phyloP scores from a whole-genome alignment of 768 basidiomycete species.

The Podaxis rugospora region DNA sequence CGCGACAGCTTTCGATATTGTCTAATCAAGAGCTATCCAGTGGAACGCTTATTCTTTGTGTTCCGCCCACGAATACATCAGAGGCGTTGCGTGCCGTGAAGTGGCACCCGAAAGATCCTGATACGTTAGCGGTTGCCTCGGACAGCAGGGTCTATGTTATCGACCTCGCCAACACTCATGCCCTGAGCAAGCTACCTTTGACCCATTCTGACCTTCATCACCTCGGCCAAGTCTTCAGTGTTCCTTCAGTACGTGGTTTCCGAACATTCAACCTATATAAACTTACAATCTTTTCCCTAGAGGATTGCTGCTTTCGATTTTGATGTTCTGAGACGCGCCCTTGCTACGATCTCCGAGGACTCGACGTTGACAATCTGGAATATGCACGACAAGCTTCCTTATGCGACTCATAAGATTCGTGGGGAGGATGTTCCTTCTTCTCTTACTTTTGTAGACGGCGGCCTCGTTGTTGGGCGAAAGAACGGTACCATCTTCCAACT shows the following conservation, averaged over 20 bases:
- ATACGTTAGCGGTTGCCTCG: constrained; percentile 80
- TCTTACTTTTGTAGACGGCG: constrained; percentile 79
- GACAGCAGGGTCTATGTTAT: constrained; percentile 72
- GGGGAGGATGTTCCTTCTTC: constrained; percentile 83
- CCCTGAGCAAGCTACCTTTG: constrained; percentile 60
- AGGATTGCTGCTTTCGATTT: constrained; percentile 83
- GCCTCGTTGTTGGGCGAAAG: constrained; percentile 79
- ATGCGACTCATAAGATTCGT: constrained; percentile 70
- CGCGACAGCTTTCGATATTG: constrained; percentile 3
- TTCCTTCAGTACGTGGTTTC: constrained; percentile 58
- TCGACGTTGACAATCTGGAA: constrained; percentile 82
- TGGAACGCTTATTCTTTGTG: constrained; percentile 64
- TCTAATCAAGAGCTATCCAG: constrained; percentile 28
- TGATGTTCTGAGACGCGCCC: constrained; percentile 68
- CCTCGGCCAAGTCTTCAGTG: constrained; percentile 62
- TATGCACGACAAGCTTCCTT: constrained; percentile 69
- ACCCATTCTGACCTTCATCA: constrained; percentile 66
- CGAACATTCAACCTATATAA: neutral
- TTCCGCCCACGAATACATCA: constrained; percentile 53
- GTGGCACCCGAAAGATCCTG: constrained; percentile 82
- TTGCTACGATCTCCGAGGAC: constrained; percentile 81
- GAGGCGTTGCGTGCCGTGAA: constrained; percentile 78
- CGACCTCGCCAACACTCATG: constrained; percentile 61
- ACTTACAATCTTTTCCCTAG: constrained; percentile 31
- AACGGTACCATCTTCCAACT: constrained; percentile 85